These are phyloP conservation scores for Nemania sp. DNA, from an alignment of 2,329 filamentous ascomycete species.

Conservation along the genomic window DNA sequence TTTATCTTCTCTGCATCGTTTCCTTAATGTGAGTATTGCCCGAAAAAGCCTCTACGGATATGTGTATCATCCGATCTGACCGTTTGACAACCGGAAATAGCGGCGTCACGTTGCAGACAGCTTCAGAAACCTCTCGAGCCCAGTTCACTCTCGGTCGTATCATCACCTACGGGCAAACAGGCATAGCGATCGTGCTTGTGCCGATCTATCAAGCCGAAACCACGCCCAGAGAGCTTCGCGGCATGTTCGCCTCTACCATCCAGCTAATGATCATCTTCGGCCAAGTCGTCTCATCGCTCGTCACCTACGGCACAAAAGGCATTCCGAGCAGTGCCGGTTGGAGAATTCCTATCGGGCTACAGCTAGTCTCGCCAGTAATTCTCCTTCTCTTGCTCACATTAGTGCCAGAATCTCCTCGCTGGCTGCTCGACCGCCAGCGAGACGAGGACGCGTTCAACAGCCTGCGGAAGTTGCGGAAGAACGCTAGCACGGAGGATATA, in stretches of 20 bases:
- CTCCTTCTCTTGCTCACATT: conserved; percentile 10
- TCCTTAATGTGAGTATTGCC: conserved; percentile 15
- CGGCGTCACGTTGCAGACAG: conserved; percentile 14
- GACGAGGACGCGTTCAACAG: conserved; percentile 11
- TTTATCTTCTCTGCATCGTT: conserved; percentile 15
- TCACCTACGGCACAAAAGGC: conserved; percentile 16
- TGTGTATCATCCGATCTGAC: neutral
- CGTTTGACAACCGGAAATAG: conserved; percentile 1
- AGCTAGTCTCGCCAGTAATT: conserved; percentile 12
- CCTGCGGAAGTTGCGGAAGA: conserved; percentile 7
- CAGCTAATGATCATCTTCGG: conserved; percentile 19
- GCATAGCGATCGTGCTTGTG: conserved; percentile 19
- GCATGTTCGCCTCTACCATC: conserved; percentile 20
- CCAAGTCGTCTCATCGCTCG: conserved; percentile 17
- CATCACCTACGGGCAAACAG: conserved; percentile 18
- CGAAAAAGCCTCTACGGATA: neutral
- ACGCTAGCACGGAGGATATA: conserved; percentile 11
- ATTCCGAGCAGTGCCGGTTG: conserved; percentile 6
- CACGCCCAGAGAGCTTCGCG: conserved; percentile 17
- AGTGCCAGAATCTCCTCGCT: conserved; percentile 15
- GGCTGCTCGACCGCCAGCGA: conserved; percentile 10
- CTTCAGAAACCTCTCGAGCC: conserved; percentile 11
- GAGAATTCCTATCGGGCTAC: conserved; percentile 13
- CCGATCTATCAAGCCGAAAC: conserved; percentile 22
- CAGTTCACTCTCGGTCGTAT: conserved; percentile 19